Evolutionary conservation across 2,329 filamentous ascomycete genomes (phyloP).

Genomic region (Sphaerulina populicola): DNA sequence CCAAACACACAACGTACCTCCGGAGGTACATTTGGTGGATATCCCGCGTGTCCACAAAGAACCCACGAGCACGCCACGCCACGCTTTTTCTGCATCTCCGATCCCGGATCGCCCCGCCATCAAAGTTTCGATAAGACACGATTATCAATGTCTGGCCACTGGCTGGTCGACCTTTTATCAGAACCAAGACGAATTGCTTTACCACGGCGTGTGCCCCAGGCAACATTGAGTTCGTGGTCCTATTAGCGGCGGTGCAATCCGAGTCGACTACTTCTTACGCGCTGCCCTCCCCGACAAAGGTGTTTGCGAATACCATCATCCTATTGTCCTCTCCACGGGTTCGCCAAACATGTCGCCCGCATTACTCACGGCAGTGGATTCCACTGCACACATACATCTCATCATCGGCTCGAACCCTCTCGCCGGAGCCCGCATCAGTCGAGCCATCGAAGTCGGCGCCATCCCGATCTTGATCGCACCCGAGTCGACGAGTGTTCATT

Average conservation of each 20-base stretch:
- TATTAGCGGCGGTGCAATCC: not conserved
- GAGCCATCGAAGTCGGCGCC: constrained; percentile 75
- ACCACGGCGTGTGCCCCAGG: constrained; percentile 5
- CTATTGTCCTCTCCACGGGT: constrained; percentile 4
- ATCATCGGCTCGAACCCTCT: constrained; percentile 80
- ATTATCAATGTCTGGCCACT: constrained; percentile 13
- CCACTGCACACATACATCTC: constrained; percentile 65
- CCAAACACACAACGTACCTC: not conserved
- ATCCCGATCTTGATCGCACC: constrained; percentile 70
- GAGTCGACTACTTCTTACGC: not conserved
- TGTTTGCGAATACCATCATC: not conserved
- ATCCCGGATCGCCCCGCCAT: not conserved
- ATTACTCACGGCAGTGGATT: constrained; percentile 65
- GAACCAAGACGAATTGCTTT: constrained; percentile 6
- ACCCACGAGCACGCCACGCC: not conserved
- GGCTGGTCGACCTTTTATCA: constrained; percentile 9
- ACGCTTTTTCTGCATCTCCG: not conserved
- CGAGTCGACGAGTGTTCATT: constrained; percentile 49
- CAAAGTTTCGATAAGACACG: constrained; percentile 8
- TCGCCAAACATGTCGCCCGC: constrained; percentile 40
- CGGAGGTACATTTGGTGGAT: not conserved
- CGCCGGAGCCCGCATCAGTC: constrained; percentile 71
- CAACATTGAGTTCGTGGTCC: constrained; percentile 1
- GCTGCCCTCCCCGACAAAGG: not conserved
- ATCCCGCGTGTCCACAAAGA: too few species aligned